These are phyloP conservation scores for Cordyceps javanica DNA, from an alignment of 2,329 filamentous ascomycete genomes.

Conservation along the genomic window DNA sequence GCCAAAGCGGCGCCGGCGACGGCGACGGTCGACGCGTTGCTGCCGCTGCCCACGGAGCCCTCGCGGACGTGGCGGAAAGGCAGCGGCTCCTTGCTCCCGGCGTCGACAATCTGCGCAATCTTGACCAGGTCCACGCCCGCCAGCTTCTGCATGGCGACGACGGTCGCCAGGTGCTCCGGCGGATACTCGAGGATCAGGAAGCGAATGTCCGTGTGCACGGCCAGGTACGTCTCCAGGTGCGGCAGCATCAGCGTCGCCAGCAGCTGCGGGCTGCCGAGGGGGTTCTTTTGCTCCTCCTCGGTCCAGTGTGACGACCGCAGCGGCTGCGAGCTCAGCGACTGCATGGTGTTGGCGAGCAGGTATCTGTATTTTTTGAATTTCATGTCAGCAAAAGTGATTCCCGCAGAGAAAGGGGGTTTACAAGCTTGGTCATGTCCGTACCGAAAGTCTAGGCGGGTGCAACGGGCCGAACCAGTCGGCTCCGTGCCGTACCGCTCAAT, in stretches of 20 bases:
- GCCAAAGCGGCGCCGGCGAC: no score
- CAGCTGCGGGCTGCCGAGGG: conserved; percentile 46
- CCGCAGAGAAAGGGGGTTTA: no score
- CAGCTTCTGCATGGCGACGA: conserved; percentile 52
- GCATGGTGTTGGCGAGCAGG: conserved; percentile 55
- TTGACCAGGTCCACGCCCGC: conserved; percentile 52
- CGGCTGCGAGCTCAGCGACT: conserved; percentile 47
- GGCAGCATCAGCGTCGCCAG: conserved; percentile 54
- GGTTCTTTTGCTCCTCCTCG: conserved; percentile 35
- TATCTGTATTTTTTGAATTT: no score
- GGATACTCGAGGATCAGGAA: conserved; percentile 57
- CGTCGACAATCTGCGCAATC: conserved; percentile 50
- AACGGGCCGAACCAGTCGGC: conserved; percentile 42
- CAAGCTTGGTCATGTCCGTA: no score
- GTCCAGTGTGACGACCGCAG: conserved; percentile 43
- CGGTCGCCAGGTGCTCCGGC: conserved; percentile 47
- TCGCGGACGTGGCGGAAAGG: conserved; percentile 36
- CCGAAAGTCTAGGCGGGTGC: conserved; percentile 54
- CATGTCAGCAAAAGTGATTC: no score
- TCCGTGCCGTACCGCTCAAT: conserved; percentile 51
- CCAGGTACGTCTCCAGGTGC: conserved; percentile 54
- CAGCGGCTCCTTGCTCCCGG: conserved; percentile 30
- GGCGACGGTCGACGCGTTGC: conserved; percentile 12
- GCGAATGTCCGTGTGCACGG: conserved; percentile 44
- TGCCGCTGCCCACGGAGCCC: conserved; percentile 22